Percentiles rank a stretch among this genome's conserved stretches.
phyloP scores from a whole-genome alignment of 176 grass and related monocot genomes.

The Themeda triandra region DNA sequence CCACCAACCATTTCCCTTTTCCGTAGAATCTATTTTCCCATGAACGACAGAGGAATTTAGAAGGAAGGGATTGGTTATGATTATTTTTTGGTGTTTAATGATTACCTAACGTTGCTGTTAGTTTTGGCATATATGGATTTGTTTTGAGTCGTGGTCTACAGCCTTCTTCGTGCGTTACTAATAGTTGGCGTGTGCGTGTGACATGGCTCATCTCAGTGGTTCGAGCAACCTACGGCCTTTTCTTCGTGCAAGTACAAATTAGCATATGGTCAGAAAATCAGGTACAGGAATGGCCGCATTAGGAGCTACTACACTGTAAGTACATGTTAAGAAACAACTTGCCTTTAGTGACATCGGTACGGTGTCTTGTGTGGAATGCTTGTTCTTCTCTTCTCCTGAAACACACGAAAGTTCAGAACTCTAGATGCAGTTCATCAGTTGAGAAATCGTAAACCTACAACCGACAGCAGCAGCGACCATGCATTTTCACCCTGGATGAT shows the following conservation, averaged over 20 bases:
- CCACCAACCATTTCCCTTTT: neutral
- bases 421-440: no score
- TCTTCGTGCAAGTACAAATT: neutral
- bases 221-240: neutral
- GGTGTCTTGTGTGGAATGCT: neutral
- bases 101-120: neutral
- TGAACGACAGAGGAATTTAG: no score
- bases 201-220: neutral
- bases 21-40: no score
- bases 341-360: neutral
- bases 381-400: neutral
- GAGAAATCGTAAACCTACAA: no score
- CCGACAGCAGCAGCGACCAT: no score
- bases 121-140: neutral
- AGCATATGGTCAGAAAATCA: neutral
- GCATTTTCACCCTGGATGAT: no score
- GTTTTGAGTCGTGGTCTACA: neutral
- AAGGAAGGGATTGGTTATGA: neutral
- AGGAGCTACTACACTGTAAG: neutral
- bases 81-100: neutral
- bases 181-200: neutral
- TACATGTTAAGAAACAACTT: neutral
- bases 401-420: neutral
- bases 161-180: neutral
- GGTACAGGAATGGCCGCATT: neutral